Evolutionary conservation across 2,329 filamentous ascomycete genomes (phyloP).

Genomic region (Penicillium sp.): DNA sequence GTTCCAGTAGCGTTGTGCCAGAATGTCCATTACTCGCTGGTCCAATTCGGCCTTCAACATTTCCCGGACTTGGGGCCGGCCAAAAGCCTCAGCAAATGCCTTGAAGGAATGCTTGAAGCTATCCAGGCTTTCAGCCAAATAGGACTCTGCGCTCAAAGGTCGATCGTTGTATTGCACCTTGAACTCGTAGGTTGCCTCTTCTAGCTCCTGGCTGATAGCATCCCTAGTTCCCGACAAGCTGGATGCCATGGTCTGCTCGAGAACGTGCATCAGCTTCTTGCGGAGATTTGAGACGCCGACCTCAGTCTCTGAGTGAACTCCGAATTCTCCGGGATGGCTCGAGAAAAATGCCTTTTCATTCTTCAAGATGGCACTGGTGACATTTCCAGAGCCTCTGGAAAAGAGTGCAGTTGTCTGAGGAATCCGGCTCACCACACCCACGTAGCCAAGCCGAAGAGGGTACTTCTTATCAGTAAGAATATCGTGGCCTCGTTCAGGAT

Average conservation of each 20-base stretch:
- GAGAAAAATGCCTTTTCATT: constrained; percentile 88
- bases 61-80: constrained; percentile 81
- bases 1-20: constrained; percentile 96
- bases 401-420: constrained; percentile 70
- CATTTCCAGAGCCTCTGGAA: constrained; percentile 74
- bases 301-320: constrained; percentile 65
- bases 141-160: constrained; percentile 90
- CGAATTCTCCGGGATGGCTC: constrained; percentile 76
- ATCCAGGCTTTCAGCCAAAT: constrained; percentile 90
- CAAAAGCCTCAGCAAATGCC: constrained; percentile 84
- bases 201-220: constrained; percentile 88
- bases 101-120: constrained; percentile 98
- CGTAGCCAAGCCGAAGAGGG: constrained; percentile 89
- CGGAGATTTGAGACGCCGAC: constrained; percentile 83
- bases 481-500: constrained; percentile 70
- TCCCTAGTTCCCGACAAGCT: constrained; percentile 86
- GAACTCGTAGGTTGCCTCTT: constrained; percentile 97
- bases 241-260: constrained; percentile 95
- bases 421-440: constrained; percentile 85
- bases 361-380: constrained; percentile 75
- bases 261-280: constrained; percentile 94
- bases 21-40: constrained; percentile 86
- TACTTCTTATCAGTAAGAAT: constrained; percentile 90
- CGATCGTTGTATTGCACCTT: constrained; percentile 99
- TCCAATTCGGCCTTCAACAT: constrained; percentile 90